phyloP scores from a whole-genome alignment of 768 basidiomycete genomes.

The Sarcomyxa edulis region DNA sequence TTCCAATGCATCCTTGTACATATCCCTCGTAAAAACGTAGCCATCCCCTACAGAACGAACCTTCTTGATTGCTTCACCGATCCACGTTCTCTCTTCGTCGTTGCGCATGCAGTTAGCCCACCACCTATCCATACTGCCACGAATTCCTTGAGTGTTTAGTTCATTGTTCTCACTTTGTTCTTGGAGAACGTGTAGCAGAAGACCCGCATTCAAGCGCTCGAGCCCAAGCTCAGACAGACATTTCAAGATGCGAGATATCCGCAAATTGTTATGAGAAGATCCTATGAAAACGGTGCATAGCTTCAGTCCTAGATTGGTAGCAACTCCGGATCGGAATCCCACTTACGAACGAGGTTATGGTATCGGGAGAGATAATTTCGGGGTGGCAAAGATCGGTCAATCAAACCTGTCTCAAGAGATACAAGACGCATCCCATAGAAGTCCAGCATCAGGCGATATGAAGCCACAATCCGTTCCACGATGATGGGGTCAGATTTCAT shows the following conservation, averaged over 20 bases:
- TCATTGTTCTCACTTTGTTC: slow-evolving; percentile 59
- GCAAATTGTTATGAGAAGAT: slow-evolving; percentile 69
- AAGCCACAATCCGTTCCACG: slow-evolving; percentile 45
- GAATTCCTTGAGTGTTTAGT: slow-evolving; percentile 43
- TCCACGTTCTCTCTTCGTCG: slow-evolving; percentile 51
- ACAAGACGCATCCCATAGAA: slow-evolving; percentile 75
- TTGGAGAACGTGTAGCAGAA: slow-evolving; percentile 61
- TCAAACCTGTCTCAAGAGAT: slow-evolving; percentile 50
- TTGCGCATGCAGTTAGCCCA: slow-evolving; percentile 73
- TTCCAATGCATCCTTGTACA: slow-evolving; percentile 47
- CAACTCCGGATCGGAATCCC: neutral
- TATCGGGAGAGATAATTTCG: slow-evolving; percentile 51
- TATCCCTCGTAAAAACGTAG: slow-evolving; percentile 50
- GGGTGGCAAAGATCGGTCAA: slow-evolving; percentile 46
- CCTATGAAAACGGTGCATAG: slow-evolving; percentile 27
- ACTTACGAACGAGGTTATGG: slow-evolving; percentile 62
- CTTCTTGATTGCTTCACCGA: slow-evolving; percentile 41
- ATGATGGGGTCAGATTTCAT: slow-evolving; percentile 49
- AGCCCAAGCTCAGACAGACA: slow-evolving; percentile 67
- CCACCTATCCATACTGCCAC: slow-evolving; percentile 69
- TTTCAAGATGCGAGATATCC: slow-evolving; percentile 74
- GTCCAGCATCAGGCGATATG: slow-evolving; percentile 72
- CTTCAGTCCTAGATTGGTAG: neutral
- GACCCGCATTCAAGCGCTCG: slow-evolving; percentile 58
- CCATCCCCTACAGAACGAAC: slow-evolving; percentile 38